phyloP scores from a whole-genome alignment of 1,284 basidiomycete genomes.

The Golubevia sp. region DNA sequence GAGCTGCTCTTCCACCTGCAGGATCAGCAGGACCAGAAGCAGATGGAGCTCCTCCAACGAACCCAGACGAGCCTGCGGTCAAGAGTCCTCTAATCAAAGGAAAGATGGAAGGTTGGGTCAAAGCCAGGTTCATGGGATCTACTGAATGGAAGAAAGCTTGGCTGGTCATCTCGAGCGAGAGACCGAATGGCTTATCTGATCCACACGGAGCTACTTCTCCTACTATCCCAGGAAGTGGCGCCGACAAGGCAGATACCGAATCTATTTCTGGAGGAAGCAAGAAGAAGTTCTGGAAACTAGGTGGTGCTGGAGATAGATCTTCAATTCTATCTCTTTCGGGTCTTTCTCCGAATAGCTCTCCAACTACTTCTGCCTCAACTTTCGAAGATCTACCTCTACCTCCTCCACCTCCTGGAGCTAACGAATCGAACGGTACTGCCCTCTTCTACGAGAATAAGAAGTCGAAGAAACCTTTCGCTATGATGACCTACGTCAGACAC shows the following conservation, averaged over 20 bases:
- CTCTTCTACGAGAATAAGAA: constrained; percentile 56
- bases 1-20: not conserved
- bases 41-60: not conserved
- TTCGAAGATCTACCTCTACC: too few species aligned
- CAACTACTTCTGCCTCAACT: constrained; percentile 18
- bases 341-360: constrained; percentile 7
- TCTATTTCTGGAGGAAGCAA: constrained; percentile 10
- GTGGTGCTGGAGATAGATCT: constrained; percentile 32
- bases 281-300: constrained; percentile 38
- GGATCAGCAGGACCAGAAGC: not conserved
- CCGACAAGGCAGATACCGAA: not conserved
- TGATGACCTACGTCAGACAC: constrained; percentile 44
- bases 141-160: constrained; percentile 94
- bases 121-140: constrained; percentile 86
- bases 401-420: constrained; percentile 39
- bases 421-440: constrained; percentile 46
- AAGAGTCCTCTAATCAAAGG: constrained; percentile 65
- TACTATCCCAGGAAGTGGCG: too few species aligned
- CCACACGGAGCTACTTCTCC: not conserved
- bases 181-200: constrained; percentile 1
- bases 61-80: constrained; percentile 8
- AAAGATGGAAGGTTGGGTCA: constrained; percentile 88
- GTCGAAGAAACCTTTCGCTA: constrained; percentile 53
- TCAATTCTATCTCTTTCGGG: constrained; percentile 27
- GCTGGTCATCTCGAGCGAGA: constrained; percentile 70